phyloP scores from a whole-genome alignment of 1,284 basidiomycete species.

The Naganishia sp. region DNA sequence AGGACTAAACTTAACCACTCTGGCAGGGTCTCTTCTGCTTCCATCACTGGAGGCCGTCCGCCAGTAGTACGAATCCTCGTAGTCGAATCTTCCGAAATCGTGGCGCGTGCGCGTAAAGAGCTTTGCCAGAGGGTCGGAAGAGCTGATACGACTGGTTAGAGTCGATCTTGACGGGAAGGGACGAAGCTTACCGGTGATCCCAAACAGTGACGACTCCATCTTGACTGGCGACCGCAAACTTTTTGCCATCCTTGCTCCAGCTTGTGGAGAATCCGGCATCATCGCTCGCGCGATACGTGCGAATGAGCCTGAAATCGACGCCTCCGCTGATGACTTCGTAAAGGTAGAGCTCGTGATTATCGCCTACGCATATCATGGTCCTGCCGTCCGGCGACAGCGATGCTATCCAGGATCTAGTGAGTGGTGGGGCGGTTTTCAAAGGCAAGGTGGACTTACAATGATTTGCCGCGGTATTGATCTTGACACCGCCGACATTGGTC shows the following conservation, averaged over 20 bases:
- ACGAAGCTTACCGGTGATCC: slow-evolving; percentile 48
- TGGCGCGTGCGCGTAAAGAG: slow-evolving; percentile 41
- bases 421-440: background rate
- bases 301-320: slow-evolving; percentile 47
- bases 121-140: slow-evolving; percentile 49
- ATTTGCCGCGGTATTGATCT: slow-evolving; percentile 50
- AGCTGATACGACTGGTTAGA: slow-evolving; percentile 22
- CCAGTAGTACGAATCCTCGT: slow-evolving; percentile 27
- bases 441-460: slow-evolving; percentile 45
- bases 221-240: slow-evolving; percentile 54
- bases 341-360: slow-evolving; percentile 51
- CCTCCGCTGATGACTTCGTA: slow-evolving; percentile 52
- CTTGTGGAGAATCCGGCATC: slow-evolving; percentile 52
- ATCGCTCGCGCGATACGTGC: slow-evolving; percentile 48
- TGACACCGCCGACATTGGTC: slow-evolving; percentile 44
- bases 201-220: slow-evolving; percentile 54
- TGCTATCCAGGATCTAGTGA: slow-evolving; percentile 38
- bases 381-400: slow-evolving; percentile 51
- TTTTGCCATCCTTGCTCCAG: slow-evolving; percentile 53
- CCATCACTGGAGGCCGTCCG: slow-evolving; percentile 15
- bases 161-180: background rate
- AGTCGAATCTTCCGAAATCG: slow-evolving; percentile 21
- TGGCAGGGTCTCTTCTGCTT: slow-evolving; percentile 44
- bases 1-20: slow-evolving; percentile 54
- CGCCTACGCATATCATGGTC: slow-evolving; percentile 53